Conservation (phyloP, 768 basidiomycete genomes). For the Sporobolomyces roseus region DNA sequence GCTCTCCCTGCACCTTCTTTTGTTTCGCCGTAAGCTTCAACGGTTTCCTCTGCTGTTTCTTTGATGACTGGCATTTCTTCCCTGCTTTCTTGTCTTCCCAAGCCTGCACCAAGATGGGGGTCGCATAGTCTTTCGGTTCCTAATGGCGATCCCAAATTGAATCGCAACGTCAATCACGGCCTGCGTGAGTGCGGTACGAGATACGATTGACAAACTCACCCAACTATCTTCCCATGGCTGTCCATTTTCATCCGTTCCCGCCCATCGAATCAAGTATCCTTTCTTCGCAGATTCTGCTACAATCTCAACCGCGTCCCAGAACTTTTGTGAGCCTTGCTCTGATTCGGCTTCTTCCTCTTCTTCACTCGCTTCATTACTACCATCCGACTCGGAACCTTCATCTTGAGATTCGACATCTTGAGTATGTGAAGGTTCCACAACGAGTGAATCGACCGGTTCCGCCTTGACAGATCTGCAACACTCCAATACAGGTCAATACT, state of each 20-base stretch:
- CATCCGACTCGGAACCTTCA: no score
- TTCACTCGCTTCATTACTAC: background rate
- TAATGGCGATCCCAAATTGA: no score
- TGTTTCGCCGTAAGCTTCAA: slow-evolving; percentile 2
- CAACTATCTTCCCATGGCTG: slow-evolving; percentile 25
- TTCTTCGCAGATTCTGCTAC: slow-evolving; percentile 2
- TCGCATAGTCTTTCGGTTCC: slow-evolving; percentile 37
- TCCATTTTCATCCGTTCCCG: slow-evolving; percentile 21
- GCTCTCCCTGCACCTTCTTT: background rate
- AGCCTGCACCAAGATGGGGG: background rate
- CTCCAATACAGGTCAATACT: no score
- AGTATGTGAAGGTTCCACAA: no score
- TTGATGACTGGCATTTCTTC: background rate
- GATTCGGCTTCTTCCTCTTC: background rate
- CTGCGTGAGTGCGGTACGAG: background rate
- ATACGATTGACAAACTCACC: slow-evolving; percentile 1
- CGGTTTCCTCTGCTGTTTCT: background rate
- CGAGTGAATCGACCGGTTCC: no score
- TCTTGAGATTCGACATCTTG: background rate
- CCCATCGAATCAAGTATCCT: slow-evolving; percentile 20
- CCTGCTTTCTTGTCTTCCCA: slow-evolving; percentile 3
- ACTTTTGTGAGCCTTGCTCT: slow-evolving; percentile 20
- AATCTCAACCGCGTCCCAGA: slow-evolving; percentile 31
- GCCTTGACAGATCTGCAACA: no score
- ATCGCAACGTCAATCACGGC: background rate